A percentile compares a stretch with the other conserved stretches of the same genome.
Evolutionary conservation across 805 yeast genomes (phyloP).

Genomic region (Wickerhamiella dianesei): DNA sequence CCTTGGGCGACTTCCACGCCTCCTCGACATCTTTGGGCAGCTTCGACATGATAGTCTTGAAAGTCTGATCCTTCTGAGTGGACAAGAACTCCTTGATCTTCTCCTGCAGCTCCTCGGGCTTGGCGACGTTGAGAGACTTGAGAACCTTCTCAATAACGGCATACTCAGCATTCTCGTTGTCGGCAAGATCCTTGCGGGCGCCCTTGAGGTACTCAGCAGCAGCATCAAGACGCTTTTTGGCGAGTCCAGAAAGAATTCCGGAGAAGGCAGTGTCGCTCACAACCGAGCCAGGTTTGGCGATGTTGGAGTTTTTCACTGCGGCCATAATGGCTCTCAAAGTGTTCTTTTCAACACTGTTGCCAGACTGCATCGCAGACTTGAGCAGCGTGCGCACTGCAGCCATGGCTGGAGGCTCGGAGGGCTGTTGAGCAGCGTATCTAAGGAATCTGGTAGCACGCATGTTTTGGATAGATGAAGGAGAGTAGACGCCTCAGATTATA

Average conservation of each 20-base stretch:
- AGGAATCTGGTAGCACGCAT: neutral
- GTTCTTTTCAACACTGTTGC: conserved; percentile 27
- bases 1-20: conserved; percentile 23
- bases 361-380: conserved; percentile 36
- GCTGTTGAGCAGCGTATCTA: neutral
- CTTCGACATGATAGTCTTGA: conserved; percentile 10
- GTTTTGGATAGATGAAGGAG: neutral
- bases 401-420: conserved; percentile 26
- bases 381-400: conserved; percentile 30
- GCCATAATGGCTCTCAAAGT: conserved; percentile 25
- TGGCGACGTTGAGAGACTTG: conserved; percentile 34
- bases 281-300: conserved; percentile 22
- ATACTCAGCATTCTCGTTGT: conserved; percentile 38
- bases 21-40: conserved; percentile 20
- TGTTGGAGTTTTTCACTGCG: conserved; percentile 25
- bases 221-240: conserved; percentile 34
- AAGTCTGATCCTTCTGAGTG: conserved; percentile 6
- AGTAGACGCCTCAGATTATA: neutral
- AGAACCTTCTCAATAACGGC: conserved; percentile 31
- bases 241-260: conserved; percentile 32
- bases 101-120: conserved; percentile 31
- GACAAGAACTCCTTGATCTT: conserved; percentile 21
- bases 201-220: conserved; percentile 34
- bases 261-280: conserved; percentile 22
- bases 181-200: conserved; percentile 39